phyloP scores from a whole-genome alignment of 805 yeast species.

The Barnettozyma siamensis region DNA sequence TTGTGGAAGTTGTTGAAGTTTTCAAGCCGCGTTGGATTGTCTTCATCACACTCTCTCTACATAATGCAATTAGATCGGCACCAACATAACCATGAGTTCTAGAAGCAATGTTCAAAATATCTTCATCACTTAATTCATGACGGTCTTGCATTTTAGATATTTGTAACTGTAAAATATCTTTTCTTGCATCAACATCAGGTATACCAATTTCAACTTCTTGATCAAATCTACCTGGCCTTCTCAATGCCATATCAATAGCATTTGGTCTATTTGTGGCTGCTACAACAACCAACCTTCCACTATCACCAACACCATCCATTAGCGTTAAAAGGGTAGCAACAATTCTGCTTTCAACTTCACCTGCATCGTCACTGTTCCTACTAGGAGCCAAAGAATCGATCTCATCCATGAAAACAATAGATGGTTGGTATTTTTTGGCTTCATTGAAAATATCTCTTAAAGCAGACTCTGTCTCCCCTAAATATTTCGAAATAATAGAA shows the following conservation, averaged over 20 bases:
- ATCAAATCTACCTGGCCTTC: constrained; percentile 87
- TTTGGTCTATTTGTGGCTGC: constrained; percentile 76
- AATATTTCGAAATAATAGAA: constrained; percentile 82
- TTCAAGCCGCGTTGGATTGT: constrained; percentile 61
- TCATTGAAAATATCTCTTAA: constrained; percentile 79
- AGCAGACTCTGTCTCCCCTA: constrained; percentile 90
- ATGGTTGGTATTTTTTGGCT: constrained; percentile 81
- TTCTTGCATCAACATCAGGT: constrained; percentile 80
- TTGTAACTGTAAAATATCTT: constrained; percentile 62
- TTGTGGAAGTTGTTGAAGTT: constrained; percentile 21
- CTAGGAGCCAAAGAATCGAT: constrained; percentile 89
- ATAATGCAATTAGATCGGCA: constrained; percentile 84
- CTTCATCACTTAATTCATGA: constrained; percentile 45
- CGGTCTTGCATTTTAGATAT: constrained; percentile 42
- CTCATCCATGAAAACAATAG: constrained; percentile 86
- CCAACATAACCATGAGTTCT: constrained; percentile 97
- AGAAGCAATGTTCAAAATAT: constrained; percentile 58
- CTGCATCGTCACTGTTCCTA: constrained; percentile 76
- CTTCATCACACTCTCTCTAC: constrained; percentile 83
- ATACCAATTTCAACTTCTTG: constrained; percentile 88
- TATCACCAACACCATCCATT: constrained; percentile 71
- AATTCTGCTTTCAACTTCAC: constrained; percentile 86
- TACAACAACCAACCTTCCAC: constrained; percentile 58
- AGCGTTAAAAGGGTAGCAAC: constrained; percentile 82
- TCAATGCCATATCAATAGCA: constrained; percentile 59